Evolutionary conservation across 495 filamentous ascomycete genomes (phyloP).

Genomic region (Pyrenopolyporus hunteri): DNA sequence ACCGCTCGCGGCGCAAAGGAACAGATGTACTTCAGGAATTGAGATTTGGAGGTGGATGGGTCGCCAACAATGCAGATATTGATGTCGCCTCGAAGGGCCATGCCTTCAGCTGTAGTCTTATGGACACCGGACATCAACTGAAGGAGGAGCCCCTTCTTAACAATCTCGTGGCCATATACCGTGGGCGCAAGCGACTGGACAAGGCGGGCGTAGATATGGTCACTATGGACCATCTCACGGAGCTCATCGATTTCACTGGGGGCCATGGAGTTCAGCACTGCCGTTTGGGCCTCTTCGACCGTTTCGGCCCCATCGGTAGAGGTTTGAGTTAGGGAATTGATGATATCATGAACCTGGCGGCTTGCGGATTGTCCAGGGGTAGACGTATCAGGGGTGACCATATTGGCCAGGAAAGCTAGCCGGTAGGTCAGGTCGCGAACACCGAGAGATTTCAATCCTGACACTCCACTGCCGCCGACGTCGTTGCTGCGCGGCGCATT

Average conservation of each 20-base stretch:
- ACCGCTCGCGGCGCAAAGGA: conserved; percentile 94
- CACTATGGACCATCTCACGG: conserved; percentile 88
- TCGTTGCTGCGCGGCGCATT: conserved; percentile 76
- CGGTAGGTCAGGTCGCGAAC: conserved; percentile 96
- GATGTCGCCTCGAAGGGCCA: conserved; percentile 94
- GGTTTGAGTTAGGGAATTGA: conserved; percentile 79
- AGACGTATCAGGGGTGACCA: conserved; percentile 91
- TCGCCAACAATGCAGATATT: conserved; percentile 99
- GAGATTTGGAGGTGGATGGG: conserved; percentile 96
- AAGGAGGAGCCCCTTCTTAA: conserved; percentile 95
- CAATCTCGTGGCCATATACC: conserved; percentile 95
- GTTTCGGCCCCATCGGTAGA: conserved; percentile 65
- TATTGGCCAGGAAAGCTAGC: conserved; percentile 95
- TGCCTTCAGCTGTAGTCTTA: conserved; percentile 88
- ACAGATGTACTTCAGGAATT: conserved; percentile 98
- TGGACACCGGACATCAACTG: conserved; percentile 92
- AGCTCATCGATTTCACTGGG: conserved; percentile 88
- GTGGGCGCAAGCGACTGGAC: conserved; percentile 96
- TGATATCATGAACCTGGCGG: conserved; percentile 65
- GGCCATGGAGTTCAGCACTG: conserved; percentile 81
- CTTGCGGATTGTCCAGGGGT: conserved; percentile 64
- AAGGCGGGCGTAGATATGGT: conserved; percentile 91
- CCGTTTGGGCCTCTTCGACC: conserved; percentile 86
- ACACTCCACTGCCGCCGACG: conserved; percentile 80
- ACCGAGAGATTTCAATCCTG: conserved; percentile 87